Conservation (phyloP, 75 land plant species). For the Pinus albicaulis region DNA sequence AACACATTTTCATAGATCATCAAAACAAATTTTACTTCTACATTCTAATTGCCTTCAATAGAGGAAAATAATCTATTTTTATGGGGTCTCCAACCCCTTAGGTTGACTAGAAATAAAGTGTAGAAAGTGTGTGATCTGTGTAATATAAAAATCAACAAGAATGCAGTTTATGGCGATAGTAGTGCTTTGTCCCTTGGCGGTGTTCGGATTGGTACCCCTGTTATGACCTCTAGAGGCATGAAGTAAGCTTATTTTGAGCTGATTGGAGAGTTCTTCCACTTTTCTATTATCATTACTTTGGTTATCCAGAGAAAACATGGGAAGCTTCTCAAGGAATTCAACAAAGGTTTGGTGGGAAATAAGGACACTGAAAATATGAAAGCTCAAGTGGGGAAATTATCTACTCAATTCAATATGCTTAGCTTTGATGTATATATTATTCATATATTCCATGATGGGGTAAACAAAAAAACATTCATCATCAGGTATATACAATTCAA, state of each 20-base stretch:
- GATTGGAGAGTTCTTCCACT: conserved; percentile 87
- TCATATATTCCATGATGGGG: no score
- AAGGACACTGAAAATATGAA: conserved; percentile 78
- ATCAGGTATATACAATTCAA: no score
- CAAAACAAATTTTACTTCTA: conserved; percentile 32
- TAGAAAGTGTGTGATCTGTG: conserved; percentile 82
- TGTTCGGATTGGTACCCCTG: conserved; percentile 77
- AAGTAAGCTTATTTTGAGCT: conserved; percentile 83
- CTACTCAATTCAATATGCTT: conserved; percentile 74
- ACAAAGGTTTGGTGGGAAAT: conserved; percentile 83
- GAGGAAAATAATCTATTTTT: conserved; percentile 52
- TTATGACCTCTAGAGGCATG: conserved; percentile 81
- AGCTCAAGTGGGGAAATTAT: conserved; percentile 83
- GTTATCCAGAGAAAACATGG: conserved; percentile 78
- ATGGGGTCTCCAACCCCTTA: conserved; percentile 88
- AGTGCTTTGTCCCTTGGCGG: conserved; percentile 92
- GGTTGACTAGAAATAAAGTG: conserved; percentile 89
- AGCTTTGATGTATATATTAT: conserved; percentile 66
- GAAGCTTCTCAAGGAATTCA: conserved; percentile 85
- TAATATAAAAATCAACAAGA: conserved; percentile 82
- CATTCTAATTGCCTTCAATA: conserved; percentile 32
- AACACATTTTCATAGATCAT: conserved; percentile 23
- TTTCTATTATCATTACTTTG: conserved; percentile 68
- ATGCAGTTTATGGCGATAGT: conserved; percentile 93
- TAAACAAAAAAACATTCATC: no score